Conservation (phyloP, 345 rosid species). For the Mercurialis annua region DNA sequence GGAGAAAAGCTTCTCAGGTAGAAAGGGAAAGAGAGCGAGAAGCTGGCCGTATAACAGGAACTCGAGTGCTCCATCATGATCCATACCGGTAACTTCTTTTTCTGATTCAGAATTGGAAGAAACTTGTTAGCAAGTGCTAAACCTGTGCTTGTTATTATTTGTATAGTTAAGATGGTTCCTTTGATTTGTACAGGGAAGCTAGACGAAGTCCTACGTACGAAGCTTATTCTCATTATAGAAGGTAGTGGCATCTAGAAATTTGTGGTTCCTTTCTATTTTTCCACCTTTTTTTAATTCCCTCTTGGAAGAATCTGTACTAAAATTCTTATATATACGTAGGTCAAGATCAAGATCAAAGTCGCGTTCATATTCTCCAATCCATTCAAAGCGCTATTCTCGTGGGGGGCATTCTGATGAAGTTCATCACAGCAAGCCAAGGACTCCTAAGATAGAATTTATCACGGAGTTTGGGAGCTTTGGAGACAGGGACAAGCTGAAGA, state of each 20-base stretch:
- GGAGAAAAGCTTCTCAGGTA: slow-evolving; percentile 90
- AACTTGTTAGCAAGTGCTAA: not conserved
- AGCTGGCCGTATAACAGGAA: slow-evolving; percentile 60
- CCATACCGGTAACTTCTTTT: slow-evolving; percentile 62
- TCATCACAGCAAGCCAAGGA: slow-evolving; percentile 57
- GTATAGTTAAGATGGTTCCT: slow-evolving; percentile 16
- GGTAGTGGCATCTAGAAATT: slow-evolving; percentile 49
- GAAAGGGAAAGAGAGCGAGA: slow-evolving; percentile 95
- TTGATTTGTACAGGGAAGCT: slow-evolving; percentile 51
- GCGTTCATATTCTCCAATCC: slow-evolving; percentile 75
- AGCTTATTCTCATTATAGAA: slow-evolving; percentile 82
- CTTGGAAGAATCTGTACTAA: not conserved
- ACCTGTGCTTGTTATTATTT: not conserved
- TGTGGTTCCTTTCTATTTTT: not conserved
- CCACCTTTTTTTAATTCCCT: not conserved
- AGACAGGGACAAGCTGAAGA: slow-evolving; percentile 57
- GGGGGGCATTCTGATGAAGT: slow-evolving; percentile 61
- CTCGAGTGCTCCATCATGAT: slow-evolving; percentile 69
- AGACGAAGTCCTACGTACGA: slow-evolving; percentile 96
- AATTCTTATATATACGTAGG: not conserved
- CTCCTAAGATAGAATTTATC: slow-evolving; percentile 78
- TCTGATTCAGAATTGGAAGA: not conserved
- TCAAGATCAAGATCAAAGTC: slow-evolving; percentile 73
- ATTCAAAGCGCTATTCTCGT: slow-evolving; percentile 56
- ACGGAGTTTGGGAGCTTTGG: slow-evolving; percentile 94